Conservation (phyloP, 352 stramenopile genomes). For the Globisporangium nodosum region DNA sequence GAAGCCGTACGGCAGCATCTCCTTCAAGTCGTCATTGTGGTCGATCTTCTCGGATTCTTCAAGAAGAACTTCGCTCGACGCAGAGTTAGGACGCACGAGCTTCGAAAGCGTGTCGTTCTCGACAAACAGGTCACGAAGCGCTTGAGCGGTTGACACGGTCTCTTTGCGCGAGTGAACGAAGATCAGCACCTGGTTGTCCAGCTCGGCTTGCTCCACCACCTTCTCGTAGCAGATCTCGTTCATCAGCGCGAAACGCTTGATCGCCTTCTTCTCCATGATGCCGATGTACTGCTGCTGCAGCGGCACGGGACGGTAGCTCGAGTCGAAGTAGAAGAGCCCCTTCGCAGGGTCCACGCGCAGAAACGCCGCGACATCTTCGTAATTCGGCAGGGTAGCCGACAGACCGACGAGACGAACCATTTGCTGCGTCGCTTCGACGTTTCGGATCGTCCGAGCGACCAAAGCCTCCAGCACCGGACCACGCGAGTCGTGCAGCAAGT, state of each 20-base stretch:
- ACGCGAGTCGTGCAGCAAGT: slow-evolving; percentile 98
- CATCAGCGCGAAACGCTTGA: slow-evolving; percentile 98
- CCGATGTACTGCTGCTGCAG: slow-evolving; percentile 99
- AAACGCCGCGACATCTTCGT: slow-evolving; percentile 98
- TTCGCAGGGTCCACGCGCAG: slow-evolving; percentile 96
- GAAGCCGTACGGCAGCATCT: slow-evolving; percentile 98
- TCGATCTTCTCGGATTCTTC: slow-evolving; percentile 90
- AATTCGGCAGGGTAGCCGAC: slow-evolving; percentile 99
- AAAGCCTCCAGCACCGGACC: slow-evolving; percentile 98
- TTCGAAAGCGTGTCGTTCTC: slow-evolving; percentile 93
- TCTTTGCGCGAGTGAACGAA: slow-evolving; percentile 99
- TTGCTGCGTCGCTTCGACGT: slow-evolving; percentile 97
- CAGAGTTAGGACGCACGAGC: slow-evolving; percentile 86
- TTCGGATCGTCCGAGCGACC: slow-evolving; percentile 95
- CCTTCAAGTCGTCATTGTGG: slow-evolving; percentile 97
- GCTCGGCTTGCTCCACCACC: slow-evolving; percentile 90
- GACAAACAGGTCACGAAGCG: slow-evolving; percentile 93
- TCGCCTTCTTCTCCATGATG: slow-evolving; percentile 98
- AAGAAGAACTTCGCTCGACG: slow-evolving; percentile 90
- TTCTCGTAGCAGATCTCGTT: slow-evolving; percentile 99
- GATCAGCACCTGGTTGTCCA: slow-evolving; percentile 98
- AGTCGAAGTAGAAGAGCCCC: slow-evolving; percentile 99
- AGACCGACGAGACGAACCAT: slow-evolving; percentile 97
- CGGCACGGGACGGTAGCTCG: slow-evolving; percentile 97
- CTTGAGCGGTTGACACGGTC: slow-evolving; percentile 96